Evolutionary conservation across 441 rosid species (phyloP), one percentile per base, ranked within the genome.

Genomic region (Brassica balearica): DNA sequence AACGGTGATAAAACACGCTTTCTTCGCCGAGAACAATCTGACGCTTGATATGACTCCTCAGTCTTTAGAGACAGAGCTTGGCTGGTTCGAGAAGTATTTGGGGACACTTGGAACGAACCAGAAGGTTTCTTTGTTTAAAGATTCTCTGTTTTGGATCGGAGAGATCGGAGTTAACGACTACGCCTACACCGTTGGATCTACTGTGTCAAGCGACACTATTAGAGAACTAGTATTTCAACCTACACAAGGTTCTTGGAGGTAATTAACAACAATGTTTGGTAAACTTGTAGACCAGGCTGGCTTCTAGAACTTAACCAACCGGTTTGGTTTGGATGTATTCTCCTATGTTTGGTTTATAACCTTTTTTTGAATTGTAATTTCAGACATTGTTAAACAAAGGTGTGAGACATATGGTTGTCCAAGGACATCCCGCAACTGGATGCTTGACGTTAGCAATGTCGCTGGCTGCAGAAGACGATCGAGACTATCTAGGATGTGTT

Each of bases 161-260:
- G 97, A 95, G 81, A 93, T 95, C 9, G 99, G 99, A 5, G 95
- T 88, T 43, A 95, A 90, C 69, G 99, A 95, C 59, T 95, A 95
- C 67, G 99, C 97, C 0, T 95, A 95, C 72, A 88, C 80, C 4
- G 0, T 88, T 67, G 95, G 92, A 60, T 91, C 99, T 48, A 51
- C 84, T 1, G 73, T 93, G 0, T 6, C 97, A 2, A 67, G 75
- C 7, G 89, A 87, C 29, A 89, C 90, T 1, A 83, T 95, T 62
- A 77, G 81, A 69, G 58, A 65, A 38, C 95, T 91, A 86, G 88
- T 10, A 80, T 89, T 8, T 11, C 72, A 43, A 86, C 84, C 3
- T 77, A 87, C 64, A 80, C 84, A 0, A 48, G 65, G 1, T 87
- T 93, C 69, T 77, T 95, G 48, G 84, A 91, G 93, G 99, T 91